A percentile compares a stretch with the other conserved stretches of the same genome.
phyloP scores from a whole-genome alignment of 1,284 basidiomycete species.

The Bjerkandera adusta region DNA sequence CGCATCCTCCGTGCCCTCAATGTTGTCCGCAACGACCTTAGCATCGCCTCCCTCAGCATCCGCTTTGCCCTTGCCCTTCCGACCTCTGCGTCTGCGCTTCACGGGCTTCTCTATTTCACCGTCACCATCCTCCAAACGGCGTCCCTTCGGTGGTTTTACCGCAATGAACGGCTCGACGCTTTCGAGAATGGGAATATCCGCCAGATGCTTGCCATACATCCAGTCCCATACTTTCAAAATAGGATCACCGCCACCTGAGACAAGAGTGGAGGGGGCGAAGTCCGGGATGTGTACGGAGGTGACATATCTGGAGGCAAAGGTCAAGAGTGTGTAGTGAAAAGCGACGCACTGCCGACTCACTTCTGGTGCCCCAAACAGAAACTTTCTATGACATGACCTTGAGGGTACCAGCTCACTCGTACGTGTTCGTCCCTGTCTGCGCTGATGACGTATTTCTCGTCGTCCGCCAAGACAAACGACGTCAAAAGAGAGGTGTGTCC shows the following conservation, averaged over 20 bases:
- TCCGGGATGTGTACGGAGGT: constrained; percentile 74
- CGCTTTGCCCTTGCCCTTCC: constrained; percentile 19
- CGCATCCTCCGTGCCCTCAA: constrained; percentile 19
- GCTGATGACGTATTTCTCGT: constrained; percentile 77
- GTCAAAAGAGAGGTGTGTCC: constrained; percentile 88
- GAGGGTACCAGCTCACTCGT: constrained; percentile 85
- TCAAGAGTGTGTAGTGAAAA: neutral
- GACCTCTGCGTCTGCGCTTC: constrained; percentile 17
- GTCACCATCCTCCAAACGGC: constrained; percentile 39
- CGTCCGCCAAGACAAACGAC: constrained; percentile 60
- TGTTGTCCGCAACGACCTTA: constrained; percentile 21
- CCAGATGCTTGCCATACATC: constrained; percentile 54
- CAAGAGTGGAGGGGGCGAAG: constrained; percentile 47
- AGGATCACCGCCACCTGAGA: constrained; percentile 88
- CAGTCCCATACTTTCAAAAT: constrained; percentile 81
- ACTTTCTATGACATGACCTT: constrained; percentile 79
- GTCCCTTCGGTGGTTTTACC: constrained; percentile 42
- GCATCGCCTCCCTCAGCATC: constrained; percentile 21
- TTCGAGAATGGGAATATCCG: constrained; percentile 54
- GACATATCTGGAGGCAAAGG: constrained; percentile 58
- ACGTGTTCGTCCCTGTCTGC: constrained; percentile 94
- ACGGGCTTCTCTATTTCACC: constrained; percentile 28
- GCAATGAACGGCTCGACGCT: constrained; percentile 61
- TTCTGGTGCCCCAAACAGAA: constrained; percentile 84
- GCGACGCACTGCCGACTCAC: constrained; percentile 46